A percentile compares a stretch with the other conserved stretches of the same genome.
These are phyloP conservation scores for Ogataea methylovora DNA, from an alignment of 805 yeast species.

Conservation along the genomic window DNA sequence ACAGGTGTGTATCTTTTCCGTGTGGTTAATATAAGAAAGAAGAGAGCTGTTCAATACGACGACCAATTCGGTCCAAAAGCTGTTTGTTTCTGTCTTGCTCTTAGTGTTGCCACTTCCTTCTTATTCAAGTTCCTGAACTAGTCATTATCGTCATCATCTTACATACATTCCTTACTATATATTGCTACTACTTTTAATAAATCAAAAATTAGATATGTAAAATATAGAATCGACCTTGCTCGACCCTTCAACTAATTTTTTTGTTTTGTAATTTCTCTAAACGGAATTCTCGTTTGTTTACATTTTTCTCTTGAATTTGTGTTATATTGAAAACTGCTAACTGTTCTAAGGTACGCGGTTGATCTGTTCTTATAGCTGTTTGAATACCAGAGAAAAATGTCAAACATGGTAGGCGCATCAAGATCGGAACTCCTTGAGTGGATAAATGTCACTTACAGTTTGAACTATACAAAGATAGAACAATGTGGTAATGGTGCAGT, in stretches of 20 bases:
- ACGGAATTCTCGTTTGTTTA: no score
- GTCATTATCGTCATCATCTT: neutral
- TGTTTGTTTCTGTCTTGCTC: slow-evolving; percentile 67
- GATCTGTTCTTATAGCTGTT: no score
- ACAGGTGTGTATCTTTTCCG: slow-evolving; percentile 72
- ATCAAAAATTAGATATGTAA: no score
- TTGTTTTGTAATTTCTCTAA: no score
- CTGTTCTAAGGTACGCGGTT: no score
- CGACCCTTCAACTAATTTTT: no score
- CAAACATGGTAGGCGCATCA: slow-evolving; percentile 50
- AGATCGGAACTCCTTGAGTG: slow-evolving; percentile 78
- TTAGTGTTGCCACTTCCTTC: slow-evolving; percentile 59
- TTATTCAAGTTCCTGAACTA: slow-evolving; percentile 38
- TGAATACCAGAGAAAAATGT: no score
- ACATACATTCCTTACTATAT: no score
- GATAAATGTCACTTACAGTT: slow-evolving; percentile 66
- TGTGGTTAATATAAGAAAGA: slow-evolving; percentile 72
- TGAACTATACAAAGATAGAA: slow-evolving; percentile 72
- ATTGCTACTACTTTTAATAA: no score
- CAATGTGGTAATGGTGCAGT: slow-evolving; percentile 96
- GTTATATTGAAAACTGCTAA: no score
- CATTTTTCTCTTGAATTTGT: no score
- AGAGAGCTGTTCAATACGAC: slow-evolving; percentile 77
- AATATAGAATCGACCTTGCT: no score
- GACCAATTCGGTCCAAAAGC: slow-evolving; percentile 83